phyloP scores from a whole-genome alignment of 169 alveolate species.

The Amoebophrya sp. region DNA sequence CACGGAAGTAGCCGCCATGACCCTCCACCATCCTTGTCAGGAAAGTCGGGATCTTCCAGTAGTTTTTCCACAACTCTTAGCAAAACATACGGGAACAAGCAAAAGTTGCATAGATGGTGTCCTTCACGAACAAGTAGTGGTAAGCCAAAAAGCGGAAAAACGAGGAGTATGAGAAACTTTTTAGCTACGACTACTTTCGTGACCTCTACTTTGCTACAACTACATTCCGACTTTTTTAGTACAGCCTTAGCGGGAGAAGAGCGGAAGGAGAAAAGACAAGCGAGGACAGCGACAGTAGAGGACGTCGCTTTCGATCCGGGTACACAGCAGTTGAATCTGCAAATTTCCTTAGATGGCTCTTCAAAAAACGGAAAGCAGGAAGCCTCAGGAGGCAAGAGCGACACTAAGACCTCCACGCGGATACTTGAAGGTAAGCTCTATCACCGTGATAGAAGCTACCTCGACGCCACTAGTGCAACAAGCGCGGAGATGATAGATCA shows the following conservation, averaged over 20 bases:
- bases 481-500: neutral
- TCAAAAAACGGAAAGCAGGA: neutral
- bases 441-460: neutral
- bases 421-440: neutral
- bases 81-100: too few species aligned
- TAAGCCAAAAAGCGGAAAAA: too few species aligned
- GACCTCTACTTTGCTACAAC: too few species aligned
- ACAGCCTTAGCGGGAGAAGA: neutral
- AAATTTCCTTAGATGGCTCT: neutral
- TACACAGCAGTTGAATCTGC: neutral
- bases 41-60: too few species aligned
- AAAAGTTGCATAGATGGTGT: too few species aligned
- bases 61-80: too few species aligned
- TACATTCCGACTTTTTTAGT: too few species aligned
- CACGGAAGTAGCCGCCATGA: too few species aligned
- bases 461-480: neutral
- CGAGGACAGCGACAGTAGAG: neutral
- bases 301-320: neutral
- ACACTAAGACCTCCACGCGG: neutral
- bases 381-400: neutral
- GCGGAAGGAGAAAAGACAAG: neutral
- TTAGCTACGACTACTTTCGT: too few species aligned
- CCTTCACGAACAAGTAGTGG: too few species aligned
- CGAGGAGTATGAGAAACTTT: too few species aligned
- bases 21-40: too few species aligned